Evolutionary conservation across 495 filamentous ascomycete genomes (phyloP).

Genomic region (Tuber brumale): DNA sequence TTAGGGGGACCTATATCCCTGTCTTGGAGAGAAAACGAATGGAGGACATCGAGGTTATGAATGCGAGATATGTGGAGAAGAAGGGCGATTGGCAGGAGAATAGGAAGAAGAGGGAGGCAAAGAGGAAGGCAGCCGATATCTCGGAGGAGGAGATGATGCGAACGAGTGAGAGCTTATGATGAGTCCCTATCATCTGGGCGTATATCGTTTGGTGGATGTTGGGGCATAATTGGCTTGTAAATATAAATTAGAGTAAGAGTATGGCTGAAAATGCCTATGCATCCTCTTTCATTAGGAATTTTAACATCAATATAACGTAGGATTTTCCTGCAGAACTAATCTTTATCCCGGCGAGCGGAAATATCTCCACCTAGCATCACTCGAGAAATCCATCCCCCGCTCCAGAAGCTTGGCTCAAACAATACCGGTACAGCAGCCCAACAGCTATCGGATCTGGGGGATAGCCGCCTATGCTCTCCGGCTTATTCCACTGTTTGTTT

Average conservation of each 20-base stretch:
- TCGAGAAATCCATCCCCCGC: background rate
- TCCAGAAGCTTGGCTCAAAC: background rate
- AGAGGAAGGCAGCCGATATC: conserved; percentile 26
- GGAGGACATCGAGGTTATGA: conserved; percentile 62
- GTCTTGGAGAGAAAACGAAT: conserved; percentile 60
- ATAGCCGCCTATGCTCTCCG: background rate
- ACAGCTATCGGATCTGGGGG: background rate
- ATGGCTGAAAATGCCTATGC: background rate
- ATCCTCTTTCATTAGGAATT: background rate
- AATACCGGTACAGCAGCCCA: background rate
- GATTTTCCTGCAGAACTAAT: background rate
- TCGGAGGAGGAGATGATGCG: conserved; percentile 43
- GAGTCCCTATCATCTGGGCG: conserved; percentile 1
- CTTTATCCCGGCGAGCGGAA: background rate
- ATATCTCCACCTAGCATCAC: background rate
- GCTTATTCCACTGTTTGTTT: background rate
- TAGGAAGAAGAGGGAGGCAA: conserved; percentile 39
- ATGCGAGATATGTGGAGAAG: conserved; percentile 65
- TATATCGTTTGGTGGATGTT: conserved; percentile 46
- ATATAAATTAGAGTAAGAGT: conserved; percentile 47
- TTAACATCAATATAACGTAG: background rate
- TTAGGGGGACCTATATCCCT: conserved; percentile 62
- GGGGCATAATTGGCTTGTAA: conserved; percentile 50
- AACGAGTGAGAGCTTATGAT: conserved; percentile 6
- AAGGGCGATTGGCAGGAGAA: conserved; percentile 55